These are phyloP conservation scores for Tolypocladium inflatum DNA, from an alignment of 2,329 filamentous ascomycete genomes.

Conservation along the genomic window DNA sequence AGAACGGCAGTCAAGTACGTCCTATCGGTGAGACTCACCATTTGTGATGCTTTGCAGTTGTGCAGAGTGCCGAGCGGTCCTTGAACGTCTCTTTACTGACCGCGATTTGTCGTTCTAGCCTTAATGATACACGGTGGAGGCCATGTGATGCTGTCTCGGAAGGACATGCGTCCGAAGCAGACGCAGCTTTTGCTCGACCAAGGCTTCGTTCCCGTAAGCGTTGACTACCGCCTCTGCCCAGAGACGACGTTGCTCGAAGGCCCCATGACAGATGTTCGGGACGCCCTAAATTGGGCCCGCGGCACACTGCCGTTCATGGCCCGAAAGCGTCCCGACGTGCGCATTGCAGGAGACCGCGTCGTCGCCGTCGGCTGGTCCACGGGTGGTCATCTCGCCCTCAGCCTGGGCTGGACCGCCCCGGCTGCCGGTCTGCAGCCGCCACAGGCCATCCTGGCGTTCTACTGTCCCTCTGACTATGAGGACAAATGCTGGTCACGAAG, in stretches of 20 bases:
- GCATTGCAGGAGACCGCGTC: slow-evolving; percentile 18
- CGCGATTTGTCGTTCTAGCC: slow-evolving; percentile 11
- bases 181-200: slow-evolving; percentile 22
- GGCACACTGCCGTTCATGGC: slow-evolving; percentile 14
- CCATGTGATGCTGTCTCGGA: slow-evolving; percentile 27
- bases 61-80: too few species aligned
- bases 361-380: slow-evolving; percentile 38
- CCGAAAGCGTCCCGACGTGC: neutral
- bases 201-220: slow-evolving; percentile 35
- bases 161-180: slow-evolving; percentile 26
- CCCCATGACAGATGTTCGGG: slow-evolving; percentile 32
- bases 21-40: too few species aligned
- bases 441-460: slow-evolving; percentile 33
- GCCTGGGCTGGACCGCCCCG: slow-evolving; percentile 25
- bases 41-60: too few species aligned
- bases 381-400: slow-evolving; percentile 36
- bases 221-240: slow-evolving; percentile 42
- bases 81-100: too few species aligned
- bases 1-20: too few species aligned
- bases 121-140: slow-evolving; percentile 37
- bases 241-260: slow-evolving; percentile 34
- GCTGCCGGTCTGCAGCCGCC: slow-evolving; percentile 23
- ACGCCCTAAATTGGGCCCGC: slow-evolving; percentile 31
- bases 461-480: slow-evolving; percentile 29
- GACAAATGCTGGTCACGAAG: slow-evolving; percentile 11